Evolutionary conservation across 1,284 basidiomycete species (phyloP), one percentile per base, ranked within the genome.

Genomic region (Fomitopsis schrenkii): DNA sequence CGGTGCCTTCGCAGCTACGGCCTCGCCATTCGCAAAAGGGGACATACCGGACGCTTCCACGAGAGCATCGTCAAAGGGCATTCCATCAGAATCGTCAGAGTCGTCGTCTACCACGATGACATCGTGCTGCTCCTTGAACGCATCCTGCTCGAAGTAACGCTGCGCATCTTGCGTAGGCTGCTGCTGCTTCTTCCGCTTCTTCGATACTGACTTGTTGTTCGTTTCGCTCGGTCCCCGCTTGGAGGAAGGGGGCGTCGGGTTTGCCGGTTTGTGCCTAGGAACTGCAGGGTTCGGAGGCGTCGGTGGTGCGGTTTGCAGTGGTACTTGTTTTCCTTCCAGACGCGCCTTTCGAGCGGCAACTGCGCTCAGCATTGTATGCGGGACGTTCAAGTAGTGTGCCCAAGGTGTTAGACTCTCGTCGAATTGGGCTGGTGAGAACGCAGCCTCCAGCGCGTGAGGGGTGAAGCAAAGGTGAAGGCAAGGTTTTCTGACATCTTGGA

Each of bases 281-380:
- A 59, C 57, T 36, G 10, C 6, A 12, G 59, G 56, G 9, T 58
- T 28, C 9, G 65, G n/a, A 19, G 67, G 61, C 35, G 65, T 46
- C 1, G 63, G 38, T 22, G 60, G 55, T 26, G 52, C 33, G 33
- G 53, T n/a, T 57, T 62, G 56, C 46, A 54, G 62, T 50, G 55
- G 53, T 26, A 36, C 58, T 35, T 58, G 53, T 57, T 65, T 65
- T 60, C 46, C 55, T 44, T 41, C 69, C 63, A 72, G 68, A 63
- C 66, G 81, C 74, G 82, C 83, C 69, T 82, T 86, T 40, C 84
- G 80, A 17, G 84, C 85, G 57, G 84, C 84, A 55, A 87, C 74
- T 28, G 85, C 85, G 67, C 84, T 86, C 55, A 86, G 74, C 85
- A 86, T 46, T 26, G 5, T 22, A 22, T 46, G 22, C 30, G 30